Evolutionary conservation across 305 asterid species (phyloP).

Genomic region (Fraxinus sp.): DNA sequence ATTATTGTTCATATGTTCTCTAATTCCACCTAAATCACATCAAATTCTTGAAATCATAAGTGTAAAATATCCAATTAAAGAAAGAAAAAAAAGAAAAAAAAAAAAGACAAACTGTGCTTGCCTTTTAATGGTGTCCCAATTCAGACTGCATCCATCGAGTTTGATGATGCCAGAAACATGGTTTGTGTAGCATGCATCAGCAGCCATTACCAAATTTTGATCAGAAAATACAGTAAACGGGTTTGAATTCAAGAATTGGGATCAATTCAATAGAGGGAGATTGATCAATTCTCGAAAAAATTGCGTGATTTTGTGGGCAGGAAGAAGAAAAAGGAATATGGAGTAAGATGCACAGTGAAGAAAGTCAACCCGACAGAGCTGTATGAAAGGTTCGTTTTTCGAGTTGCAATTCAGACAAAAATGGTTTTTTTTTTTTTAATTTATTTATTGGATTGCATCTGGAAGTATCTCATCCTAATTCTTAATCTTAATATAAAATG

Average conservation of each 20-base stretch:
- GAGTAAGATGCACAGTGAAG: background rate
- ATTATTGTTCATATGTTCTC: background rate
- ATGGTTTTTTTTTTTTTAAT: too few relatives aligned
- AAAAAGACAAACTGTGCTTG: constrained; percentile 6
- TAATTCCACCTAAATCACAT: background rate
- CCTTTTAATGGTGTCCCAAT: constrained; percentile 17
- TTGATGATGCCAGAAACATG: constrained; percentile 14
- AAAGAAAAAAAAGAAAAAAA: too few relatives aligned
- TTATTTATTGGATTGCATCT: background rate
- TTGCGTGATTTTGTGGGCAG: background rate
- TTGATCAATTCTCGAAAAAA: background rate
- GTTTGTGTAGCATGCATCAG: constrained; percentile 17
- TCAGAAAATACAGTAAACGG: background rate
- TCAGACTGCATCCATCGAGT: constrained; percentile 2
- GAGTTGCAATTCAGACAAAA: background rate
- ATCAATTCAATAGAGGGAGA: background rate
- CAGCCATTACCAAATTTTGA: constrained; percentile 26
- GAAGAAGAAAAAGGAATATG: background rate
- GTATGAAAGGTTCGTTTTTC: background rate
- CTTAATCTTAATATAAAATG: background rate
- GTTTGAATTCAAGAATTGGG: background rate
- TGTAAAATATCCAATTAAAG: background rate
- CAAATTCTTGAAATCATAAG: background rate
- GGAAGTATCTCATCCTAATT: background rate
- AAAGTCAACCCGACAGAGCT: background rate